These are phyloP conservation scores for Dissophora globulifera DNA, from an alignment of 192 early-diverging fungal genomes.

Conservation along the genomic window DNA sequence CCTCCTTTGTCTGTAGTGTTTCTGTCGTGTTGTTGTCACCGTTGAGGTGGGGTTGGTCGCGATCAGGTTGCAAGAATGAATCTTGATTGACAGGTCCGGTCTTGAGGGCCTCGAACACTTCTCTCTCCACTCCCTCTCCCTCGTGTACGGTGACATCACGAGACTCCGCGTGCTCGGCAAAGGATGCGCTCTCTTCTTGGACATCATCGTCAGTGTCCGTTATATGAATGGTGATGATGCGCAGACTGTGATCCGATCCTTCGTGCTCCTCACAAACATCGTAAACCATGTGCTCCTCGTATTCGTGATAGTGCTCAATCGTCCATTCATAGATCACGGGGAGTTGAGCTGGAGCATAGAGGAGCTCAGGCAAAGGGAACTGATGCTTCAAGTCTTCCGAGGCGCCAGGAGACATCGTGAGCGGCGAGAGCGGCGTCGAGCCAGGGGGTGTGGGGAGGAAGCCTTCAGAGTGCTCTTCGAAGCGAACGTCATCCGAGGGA, in stretches of 20 bases:
- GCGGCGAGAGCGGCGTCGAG: constrained; percentile 26
- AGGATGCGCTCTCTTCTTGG: background rate
- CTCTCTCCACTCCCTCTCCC: background rate
- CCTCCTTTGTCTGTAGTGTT: background rate
- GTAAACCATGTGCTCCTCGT: constrained; percentile 34
- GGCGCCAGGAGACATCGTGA: constrained; percentile 4
- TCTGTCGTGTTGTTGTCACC: background rate
- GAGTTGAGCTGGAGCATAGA: too few relatives aligned
- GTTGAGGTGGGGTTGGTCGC: background rate
- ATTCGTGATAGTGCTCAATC: constrained; percentile 7
- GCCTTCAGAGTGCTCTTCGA: constrained; percentile 2
- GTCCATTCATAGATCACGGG: background rate
- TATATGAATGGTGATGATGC: constrained; percentile 25
- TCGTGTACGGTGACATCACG: background rate
- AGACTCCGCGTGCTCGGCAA: background rate
- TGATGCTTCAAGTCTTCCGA: too few relatives aligned
- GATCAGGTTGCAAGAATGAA: too few relatives aligned
- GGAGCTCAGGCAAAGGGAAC: background rate
- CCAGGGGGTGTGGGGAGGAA: constrained; percentile 42
- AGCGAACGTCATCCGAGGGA: background rate
- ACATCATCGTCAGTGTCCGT: constrained; percentile 25
- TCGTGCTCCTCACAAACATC: constrained; percentile 34
- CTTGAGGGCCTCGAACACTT: background rate
- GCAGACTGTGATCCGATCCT: constrained; percentile 36
- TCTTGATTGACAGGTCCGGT: background rate